These are phyloP conservation scores for Aspergillus texensis DNA, from an alignment of 2,329 filamentous ascomycete species.

Conservation along the genomic window DNA sequence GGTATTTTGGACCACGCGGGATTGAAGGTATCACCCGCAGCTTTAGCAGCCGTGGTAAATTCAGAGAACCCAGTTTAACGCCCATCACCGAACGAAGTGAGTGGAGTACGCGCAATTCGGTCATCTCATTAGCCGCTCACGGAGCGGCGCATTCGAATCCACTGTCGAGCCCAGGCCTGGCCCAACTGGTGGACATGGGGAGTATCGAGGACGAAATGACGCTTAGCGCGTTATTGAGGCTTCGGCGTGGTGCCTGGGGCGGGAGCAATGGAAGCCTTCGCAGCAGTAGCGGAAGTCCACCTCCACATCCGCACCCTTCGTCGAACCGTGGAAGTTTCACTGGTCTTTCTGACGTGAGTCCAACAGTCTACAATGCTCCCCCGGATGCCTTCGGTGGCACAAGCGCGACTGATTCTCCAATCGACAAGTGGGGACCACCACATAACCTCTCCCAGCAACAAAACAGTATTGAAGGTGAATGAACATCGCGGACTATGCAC, in stretches of 20 bases:
- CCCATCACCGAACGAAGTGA: conserved; percentile 96
- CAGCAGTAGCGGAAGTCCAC: conserved; percentile 51
- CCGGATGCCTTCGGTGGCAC: conserved; percentile 22
- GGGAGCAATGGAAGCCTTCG: conserved; percentile 74
- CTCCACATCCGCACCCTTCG: conserved; percentile 38
- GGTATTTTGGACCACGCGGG: conserved; percentile 82
- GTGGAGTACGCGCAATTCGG: conserved; percentile 91
- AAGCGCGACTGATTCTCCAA: conserved; percentile 20
- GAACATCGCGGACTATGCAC: neutral
- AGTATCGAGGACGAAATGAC: conserved; percentile 70
- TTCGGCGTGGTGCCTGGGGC: conserved; percentile 77
- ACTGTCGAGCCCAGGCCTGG: conserved; percentile 71
- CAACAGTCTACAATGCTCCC: conserved; percentile 25
- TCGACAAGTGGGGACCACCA: conserved; percentile 14
- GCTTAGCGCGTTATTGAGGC: conserved; percentile 69
- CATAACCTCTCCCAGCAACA: conserved; percentile 10
- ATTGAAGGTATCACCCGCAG: conserved; percentile 64
- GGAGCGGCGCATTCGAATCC: conserved; percentile 49
- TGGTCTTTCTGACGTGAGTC: conserved; percentile 37
- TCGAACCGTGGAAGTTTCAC: conserved; percentile 41
- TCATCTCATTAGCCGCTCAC: conserved; percentile 71
- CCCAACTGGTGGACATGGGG: conserved; percentile 69
- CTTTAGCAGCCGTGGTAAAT: conserved; percentile 72
- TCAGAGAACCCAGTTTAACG: conserved; percentile 87
- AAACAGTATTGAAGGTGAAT: neutral